Base-by-base conservation (phyloP, 225 moss, liverwort and hornwort genomes). In the Rhytidiadelphus loreus region DNA sequence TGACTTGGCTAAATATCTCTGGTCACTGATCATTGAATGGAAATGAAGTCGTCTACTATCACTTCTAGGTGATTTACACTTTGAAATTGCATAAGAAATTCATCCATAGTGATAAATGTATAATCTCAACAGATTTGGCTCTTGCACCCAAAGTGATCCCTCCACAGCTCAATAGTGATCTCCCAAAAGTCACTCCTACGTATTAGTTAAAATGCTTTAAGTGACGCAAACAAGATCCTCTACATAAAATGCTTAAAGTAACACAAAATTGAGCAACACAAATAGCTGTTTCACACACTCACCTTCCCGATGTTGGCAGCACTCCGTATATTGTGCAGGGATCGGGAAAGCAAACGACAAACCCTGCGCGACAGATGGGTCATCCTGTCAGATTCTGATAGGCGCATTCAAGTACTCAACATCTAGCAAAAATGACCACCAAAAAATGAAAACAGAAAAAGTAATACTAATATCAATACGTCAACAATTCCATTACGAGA, bases 251-350 rank as follows among this genome's bases (percentile, higher is more conserved):
- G 69, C 30, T 66, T 61, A 14, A 30, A 81, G 61, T 61, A 60
- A 44, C 26, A 82, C 44, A 70, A 76, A 80, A 73, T 32, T 23
- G 50, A 89, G 56, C 26, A 35, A 69, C 56, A 35, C 61, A 74
- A 56, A 85, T 29, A 69, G 55, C 44, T 83, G 66, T 62, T 83
- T 50, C 63, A 58, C 52, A 43, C 57, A 50, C 64, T 89, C 85
- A 95, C 98, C 96, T 97, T 97, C 97, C 71, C 96, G 95, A 90
- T 97, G 91, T 89, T 99, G 96, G 89, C 96, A 99, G 94, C 95
- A 99, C 83, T 96, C 96, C 76, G 96, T 96, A 81, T 99, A 97
- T 84, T 99, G 97, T 83, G 93, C 92, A 87, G 98, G 98, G 88
- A 99, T 99, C 56, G 98, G 98, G 85, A 99, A 99, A 69, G 97